Evolutionary conservation across 371 early-diverging fungal species (phyloP).

Genomic region (Mortierella sp.): DNA sequence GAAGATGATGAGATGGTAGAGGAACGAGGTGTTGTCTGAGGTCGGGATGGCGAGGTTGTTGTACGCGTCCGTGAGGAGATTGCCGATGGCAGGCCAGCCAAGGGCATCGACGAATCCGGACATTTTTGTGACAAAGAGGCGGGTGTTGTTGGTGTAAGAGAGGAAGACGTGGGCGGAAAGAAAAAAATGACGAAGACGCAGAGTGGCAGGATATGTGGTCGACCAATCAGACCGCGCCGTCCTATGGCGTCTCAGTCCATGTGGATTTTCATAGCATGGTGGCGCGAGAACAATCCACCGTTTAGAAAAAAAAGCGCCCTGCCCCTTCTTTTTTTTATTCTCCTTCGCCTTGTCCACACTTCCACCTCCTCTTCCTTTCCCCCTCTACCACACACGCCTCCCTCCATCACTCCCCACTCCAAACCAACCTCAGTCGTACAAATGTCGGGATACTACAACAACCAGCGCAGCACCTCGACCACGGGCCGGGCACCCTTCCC

Average conservation of each 20-base stretch:
- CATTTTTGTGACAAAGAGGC: neutral
- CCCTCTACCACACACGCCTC: neutral
- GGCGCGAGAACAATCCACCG: neutral
- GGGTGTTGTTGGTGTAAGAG: neutral
- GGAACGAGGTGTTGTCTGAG: conserved; percentile 34
- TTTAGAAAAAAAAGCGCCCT: too few species aligned
- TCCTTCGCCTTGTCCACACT: neutral
- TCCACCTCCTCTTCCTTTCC: neutral
- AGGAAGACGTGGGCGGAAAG: neutral
- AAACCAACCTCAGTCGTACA: neutral
- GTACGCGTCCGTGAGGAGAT: conserved; percentile 27
- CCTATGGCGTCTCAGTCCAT: too few species aligned
- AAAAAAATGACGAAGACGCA: neutral
- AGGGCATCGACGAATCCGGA: conserved; percentile 18
- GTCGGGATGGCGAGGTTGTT: conserved; percentile 27
- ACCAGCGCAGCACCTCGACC: neutral
- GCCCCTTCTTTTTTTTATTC: neutral
- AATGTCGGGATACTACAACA: conserved; percentile 10
- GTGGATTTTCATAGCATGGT: neutral
- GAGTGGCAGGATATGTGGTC: too few species aligned
- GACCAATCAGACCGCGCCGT: too few species aligned
- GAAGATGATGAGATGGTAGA: conserved; percentile 31
- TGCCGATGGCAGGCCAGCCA: conserved; percentile 33
- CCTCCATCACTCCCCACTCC: neutral
- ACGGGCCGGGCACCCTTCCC: conserved; percentile 25